Evolutionary conservation across 2,329 filamentous ascomycete genomes (phyloP).

Genomic region (Fusarium sp.): DNA sequence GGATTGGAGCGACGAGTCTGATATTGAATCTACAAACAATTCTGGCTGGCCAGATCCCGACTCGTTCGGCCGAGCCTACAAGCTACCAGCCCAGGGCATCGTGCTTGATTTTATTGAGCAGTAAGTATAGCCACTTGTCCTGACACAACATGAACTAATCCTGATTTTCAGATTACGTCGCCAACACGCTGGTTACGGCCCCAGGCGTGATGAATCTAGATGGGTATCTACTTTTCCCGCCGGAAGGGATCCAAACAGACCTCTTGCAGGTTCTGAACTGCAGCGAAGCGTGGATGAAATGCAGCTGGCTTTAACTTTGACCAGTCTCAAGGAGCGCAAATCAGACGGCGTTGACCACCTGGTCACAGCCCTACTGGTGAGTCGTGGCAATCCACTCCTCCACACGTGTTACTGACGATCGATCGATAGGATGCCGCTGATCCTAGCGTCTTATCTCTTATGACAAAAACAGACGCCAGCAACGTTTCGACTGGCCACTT

Average conservation of each 20-base stretch:
- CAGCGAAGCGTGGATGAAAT: conserved; percentile 68
- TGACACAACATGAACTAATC: conserved; percentile 23
- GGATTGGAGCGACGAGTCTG: conserved; percentile 68
- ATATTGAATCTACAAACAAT: conserved; percentile 67
- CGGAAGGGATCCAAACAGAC: conserved; percentile 32
- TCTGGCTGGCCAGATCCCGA: conserved; percentile 68
- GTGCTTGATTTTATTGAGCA: conserved; percentile 78
- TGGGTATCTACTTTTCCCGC: conserved; percentile 47
- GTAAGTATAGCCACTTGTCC: conserved; percentile 55
- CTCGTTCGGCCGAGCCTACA: conserved; percentile 73
- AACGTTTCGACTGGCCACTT: conserved; percentile 58
- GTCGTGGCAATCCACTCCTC: conserved; percentile 48
- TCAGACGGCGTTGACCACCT: conserved; percentile 65
- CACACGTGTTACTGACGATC: conserved; percentile 23
- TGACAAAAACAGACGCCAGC: conserved; percentile 60
- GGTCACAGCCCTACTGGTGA: conserved; percentile 71
- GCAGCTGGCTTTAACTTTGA: conserved; percentile 73
- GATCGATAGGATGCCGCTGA: conserved; percentile 57
- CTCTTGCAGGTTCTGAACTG: conserved; percentile 51
- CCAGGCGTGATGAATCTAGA: conserved; percentile 48
- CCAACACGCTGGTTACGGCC: conserved; percentile 55
- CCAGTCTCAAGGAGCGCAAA: conserved; percentile 64
- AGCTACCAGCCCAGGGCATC: conserved; percentile 72
- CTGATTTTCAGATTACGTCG: conserved; percentile 50
- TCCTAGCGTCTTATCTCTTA: conserved; percentile 58